These are phyloP conservation scores for Pulveroboletus frians DNA, from an alignment of 768 basidiomycete species.

Conservation along the genomic window DNA sequence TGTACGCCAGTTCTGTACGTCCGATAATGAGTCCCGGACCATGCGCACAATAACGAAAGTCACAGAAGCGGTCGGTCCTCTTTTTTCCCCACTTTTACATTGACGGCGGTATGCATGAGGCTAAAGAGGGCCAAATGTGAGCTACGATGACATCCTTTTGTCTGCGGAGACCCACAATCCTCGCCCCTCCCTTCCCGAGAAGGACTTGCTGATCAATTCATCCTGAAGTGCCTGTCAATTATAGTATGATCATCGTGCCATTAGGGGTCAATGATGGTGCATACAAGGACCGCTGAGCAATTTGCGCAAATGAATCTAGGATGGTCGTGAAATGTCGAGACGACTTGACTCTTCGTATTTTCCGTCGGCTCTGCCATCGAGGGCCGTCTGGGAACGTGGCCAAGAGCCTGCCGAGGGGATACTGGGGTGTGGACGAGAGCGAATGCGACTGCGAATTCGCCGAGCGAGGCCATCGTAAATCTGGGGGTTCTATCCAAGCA, in stretches of 20 bases:
- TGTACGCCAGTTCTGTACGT: conserved; percentile 67
- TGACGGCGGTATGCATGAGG: conserved; percentile 71
- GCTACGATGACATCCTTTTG: background rate
- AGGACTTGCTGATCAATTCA: conserved; percentile 79
- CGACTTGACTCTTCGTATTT: conserved; percentile 51
- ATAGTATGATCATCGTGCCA: background rate
- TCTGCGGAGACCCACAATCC: conserved; percentile 55
- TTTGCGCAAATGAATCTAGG: conserved; percentile 65
- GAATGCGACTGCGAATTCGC: conserved; percentile 19
- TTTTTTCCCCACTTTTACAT: conserved; percentile 65
- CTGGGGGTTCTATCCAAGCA: background rate
- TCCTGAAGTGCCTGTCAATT: conserved; percentile 65
- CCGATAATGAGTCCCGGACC: conserved; percentile 1
- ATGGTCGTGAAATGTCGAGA: conserved; percentile 57
- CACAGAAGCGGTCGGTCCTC: conserved; percentile 75
- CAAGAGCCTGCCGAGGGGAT: background rate
- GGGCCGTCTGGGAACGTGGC: background rate
- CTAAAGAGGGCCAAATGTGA: conserved; percentile 32
- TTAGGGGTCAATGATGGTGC: conserved; percentile 21
- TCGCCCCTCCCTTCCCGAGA: conserved; percentile 77
- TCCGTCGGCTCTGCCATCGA: conserved; percentile 27
- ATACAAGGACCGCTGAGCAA: conserved; percentile 67
- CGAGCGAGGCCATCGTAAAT: conserved; percentile 17
- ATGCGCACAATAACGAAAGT: conserved; percentile 11
- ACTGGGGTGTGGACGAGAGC: conserved; percentile 5